Percentiles rank a stretch among this genome's conserved stretches.
Conservation (phyloP, 805 yeast genomes). For the Cyberlindnera mississippiensis region DNA sequence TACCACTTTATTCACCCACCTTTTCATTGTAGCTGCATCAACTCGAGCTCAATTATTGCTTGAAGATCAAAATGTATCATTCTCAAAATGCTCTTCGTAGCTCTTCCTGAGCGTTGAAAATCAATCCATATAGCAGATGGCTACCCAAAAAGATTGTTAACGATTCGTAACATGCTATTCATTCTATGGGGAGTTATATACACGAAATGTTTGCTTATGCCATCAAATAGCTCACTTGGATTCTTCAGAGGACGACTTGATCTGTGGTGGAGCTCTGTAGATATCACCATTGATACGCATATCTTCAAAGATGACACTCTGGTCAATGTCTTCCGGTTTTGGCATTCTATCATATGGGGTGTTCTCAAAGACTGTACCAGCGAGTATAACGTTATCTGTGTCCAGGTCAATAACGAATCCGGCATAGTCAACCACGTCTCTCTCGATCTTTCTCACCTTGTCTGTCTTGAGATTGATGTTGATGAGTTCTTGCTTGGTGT, state of each 20-base stretch:
- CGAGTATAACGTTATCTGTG: constrained; percentile 50
- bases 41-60: no score
- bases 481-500: constrained; percentile 57
- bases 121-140: no score
- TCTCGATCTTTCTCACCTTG: constrained; percentile 42
- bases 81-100: no score
- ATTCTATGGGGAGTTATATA: neutral
- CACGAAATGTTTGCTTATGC: neutral
- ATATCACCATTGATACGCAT: constrained; percentile 34
- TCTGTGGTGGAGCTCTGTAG: constrained; percentile 29
- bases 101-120: no score
- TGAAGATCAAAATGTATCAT: no score
- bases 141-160: no score
- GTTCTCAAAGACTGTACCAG: constrained; percentile 67
- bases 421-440: constrained; percentile 56
- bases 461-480: constrained; percentile 42
- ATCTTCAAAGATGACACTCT: constrained; percentile 25
- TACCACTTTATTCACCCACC: no score
- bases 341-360: constrained; percentile 38
- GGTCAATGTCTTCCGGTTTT: constrained; percentile 29
- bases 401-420: constrained; percentile 61
- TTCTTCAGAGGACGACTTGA: constrained; percentile 4
- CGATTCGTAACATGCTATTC: no score
- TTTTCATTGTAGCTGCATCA: no score
- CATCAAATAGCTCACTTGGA: neutral